phyloP scores from a whole-genome alignment of 805 yeast species.

The Sungouiozyma ichnusensis region DNA sequence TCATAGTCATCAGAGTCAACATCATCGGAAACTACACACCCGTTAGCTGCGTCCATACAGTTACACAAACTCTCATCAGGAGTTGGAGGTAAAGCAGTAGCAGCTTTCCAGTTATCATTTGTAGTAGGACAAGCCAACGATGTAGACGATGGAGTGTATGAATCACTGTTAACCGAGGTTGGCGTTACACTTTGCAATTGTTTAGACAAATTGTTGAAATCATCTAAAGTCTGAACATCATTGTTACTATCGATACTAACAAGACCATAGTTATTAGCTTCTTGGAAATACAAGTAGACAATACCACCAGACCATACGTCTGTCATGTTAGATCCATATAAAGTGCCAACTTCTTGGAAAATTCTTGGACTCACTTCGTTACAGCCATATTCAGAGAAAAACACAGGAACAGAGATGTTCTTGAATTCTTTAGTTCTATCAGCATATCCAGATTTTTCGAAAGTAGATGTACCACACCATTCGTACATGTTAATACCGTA shows the following conservation, averaged over 20 bases:
- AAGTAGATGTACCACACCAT: conserved; percentile 69
- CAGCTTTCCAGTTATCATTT: conserved; percentile 50
- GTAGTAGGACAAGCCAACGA: conserved; percentile 54
- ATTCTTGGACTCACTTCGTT: conserved; percentile 57
- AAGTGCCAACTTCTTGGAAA: conserved; percentile 60
- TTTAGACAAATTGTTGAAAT: conserved; percentile 51
- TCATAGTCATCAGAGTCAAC: conserved; percentile 49
- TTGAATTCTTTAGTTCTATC: conserved; percentile 53
- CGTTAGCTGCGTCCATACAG: conserved; percentile 46
- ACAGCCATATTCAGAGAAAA: conserved; percentile 82
- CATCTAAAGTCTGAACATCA: conserved; percentile 47
- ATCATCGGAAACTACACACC: conserved; percentile 50
- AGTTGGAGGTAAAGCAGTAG: conserved; percentile 66
- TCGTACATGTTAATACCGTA: conserved; percentile 85
- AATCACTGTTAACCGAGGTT: conserved; percentile 34
- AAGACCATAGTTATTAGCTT: conserved; percentile 65
- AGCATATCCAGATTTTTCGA: conserved; percentile 51
- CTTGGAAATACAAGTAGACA: conserved; percentile 77
- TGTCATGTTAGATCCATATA: conserved; percentile 61
- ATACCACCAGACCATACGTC: conserved; percentile 87
- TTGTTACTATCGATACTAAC: conserved; percentile 39
- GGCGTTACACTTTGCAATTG: conserved; percentile 49
- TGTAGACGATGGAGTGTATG: conserved; percentile 33
- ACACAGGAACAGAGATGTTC: conserved; percentile 59
- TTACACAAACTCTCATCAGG: conserved; percentile 56